Evolutionary conservation across 805 yeast genomes (phyloP).

Genomic region (Yarrowia hollandica): DNA sequence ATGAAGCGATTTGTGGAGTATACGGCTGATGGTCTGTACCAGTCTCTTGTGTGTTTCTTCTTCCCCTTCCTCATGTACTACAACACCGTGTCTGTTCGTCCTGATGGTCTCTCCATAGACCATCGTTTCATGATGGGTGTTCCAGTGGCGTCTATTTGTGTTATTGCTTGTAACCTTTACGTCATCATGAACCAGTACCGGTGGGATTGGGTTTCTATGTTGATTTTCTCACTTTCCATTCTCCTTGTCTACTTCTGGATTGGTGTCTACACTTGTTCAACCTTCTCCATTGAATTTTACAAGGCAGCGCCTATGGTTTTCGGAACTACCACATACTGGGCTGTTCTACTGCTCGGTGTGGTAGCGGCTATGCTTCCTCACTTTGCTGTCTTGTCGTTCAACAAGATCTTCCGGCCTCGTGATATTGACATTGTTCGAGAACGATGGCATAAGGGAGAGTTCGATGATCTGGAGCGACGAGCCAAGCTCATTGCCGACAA

Average conservation of each 20-base stretch:
- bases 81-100: constrained; percentile 45
- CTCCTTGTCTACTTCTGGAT: constrained; percentile 70
- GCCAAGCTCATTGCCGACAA: constrained; percentile 20
- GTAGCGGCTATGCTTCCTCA: constrained; percentile 62
- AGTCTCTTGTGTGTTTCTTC: constrained; percentile 66
- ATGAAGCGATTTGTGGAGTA: constrained; percentile 60
- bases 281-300: constrained; percentile 59
- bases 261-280: constrained; percentile 67
- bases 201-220: constrained; percentile 72
- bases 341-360: constrained; percentile 56
- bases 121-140: constrained; percentile 74
- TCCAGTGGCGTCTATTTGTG: constrained; percentile 59
- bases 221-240: constrained; percentile 56
- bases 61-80: constrained; percentile 64
- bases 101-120: constrained; percentile 55
- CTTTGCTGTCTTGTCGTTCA: constrained; percentile 52
- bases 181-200: constrained; percentile 66
- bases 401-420: constrained; percentile 55
- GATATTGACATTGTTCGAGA: constrained; percentile 76
- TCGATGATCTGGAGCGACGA: constrained; percentile 35
- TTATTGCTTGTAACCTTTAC: constrained; percentile 63
- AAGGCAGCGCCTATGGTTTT: constrained; percentile 62
- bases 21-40: constrained; percentile 73
- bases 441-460: constrained; percentile 54
- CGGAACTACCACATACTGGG: constrained; percentile 68